Evolutionary conservation across 768 basidiomycete species (phyloP), one percentile per base, ranked within the genome.

Genomic region (Lentinula detonsa): DNA sequence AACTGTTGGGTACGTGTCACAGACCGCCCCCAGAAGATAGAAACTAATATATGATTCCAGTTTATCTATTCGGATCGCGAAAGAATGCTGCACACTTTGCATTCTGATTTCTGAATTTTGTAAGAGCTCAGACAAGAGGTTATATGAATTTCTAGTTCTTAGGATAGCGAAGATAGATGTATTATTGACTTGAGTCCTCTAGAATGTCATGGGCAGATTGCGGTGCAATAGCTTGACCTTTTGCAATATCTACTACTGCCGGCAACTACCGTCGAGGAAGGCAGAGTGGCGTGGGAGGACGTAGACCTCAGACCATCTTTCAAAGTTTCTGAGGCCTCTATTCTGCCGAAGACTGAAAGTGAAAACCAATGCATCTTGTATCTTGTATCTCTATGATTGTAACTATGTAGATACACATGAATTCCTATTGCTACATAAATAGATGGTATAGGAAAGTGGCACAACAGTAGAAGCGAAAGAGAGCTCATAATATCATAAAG

Each of bases 41-140:
- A 13, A 28, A 3, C 45, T 63, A 42, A 60, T 45, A 31, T 10
- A 31, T 10, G 34, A 8, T 18, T 13, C 3, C 34, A 70, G 88
- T 95, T 39, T 93, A 91, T 71, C 76, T 90, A 11, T 81, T 92
- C 66, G 90, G 90, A 23, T 76, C 82, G 53, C 82, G 84, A 61
- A 92, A 91, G 72, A 85, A 85, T 63, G 85, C 80, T 4, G 87
- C 85, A 5, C 81, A 90, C 58, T 91, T 93, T 65, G 87, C 87
- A 7, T 91, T 92, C 70, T 91, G 68, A 79, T 49, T 64, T 10
- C n/a, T 31, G 7, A 28, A 5, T 21, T 23, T 42, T 18, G 28
- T 28, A 34, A 48, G 7, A 18, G 16, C n/a, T 46, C 37, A 39
- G 28, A 28, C 28, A 28, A 28, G 28, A 28, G 28, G 28, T 28